These are phyloP conservation scores for Solanum medicagineum DNA, from an alignment of 257 asterid species.

Conservation along the genomic window DNA sequence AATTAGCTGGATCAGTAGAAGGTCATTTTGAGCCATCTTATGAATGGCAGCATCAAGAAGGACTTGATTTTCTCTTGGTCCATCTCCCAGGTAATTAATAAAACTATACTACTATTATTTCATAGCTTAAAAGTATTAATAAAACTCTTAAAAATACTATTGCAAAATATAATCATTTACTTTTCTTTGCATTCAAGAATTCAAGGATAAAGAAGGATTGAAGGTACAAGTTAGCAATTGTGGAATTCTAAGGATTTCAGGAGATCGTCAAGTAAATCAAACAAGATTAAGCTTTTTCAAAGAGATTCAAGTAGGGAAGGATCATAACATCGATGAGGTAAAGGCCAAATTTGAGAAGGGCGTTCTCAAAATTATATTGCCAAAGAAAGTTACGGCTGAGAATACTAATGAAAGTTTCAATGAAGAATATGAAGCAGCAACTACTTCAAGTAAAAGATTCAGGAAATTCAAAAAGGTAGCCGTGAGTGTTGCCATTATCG, in stretches of 20 bases:
- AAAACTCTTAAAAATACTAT: neutral
- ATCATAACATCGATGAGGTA: slow-evolving; percentile 17
- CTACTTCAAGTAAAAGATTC: neutral
- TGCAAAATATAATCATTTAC: neutral
- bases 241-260: slow-evolving; percentile 26
- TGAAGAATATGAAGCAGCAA: neutral
- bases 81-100: neutral
- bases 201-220: slow-evolving; percentile 36
- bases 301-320: slow-evolving; percentile 18
- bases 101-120: neutral
- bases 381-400: slow-evolving; percentile 3
- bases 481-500: neutral
- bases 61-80: neutral
- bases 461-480: neutral
- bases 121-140: neutral
- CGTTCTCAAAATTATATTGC: slow-evolving; percentile 29
- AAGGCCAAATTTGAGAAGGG: slow-evolving; percentile 24
- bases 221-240: slow-evolving; percentile 37
- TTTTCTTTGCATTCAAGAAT: slow-evolving; percentile 17
- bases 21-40: neutral
- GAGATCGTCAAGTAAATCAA: slow-evolving; percentile 16
- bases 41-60: neutral
- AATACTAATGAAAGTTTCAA: neutral
- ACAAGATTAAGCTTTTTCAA: slow-evolving; percentile 15
- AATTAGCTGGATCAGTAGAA: neutral